Evolutionary conservation across 768 basidiomycete genomes (phyloP).

Genomic region (Crucibulum laeve): DNA sequence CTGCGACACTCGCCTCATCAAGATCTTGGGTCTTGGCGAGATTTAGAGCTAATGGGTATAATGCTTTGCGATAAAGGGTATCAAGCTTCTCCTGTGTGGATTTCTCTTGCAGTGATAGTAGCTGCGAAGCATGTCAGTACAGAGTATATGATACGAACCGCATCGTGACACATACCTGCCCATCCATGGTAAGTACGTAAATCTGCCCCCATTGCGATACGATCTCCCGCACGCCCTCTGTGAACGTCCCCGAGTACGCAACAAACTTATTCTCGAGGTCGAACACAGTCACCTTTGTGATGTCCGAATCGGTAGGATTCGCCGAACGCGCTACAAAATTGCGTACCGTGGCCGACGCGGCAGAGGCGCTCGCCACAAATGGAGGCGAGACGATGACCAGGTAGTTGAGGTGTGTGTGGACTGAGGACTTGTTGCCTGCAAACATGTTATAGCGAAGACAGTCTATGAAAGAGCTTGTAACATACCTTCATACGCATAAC

Average conservation of each 20-base stretch:
- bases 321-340: conserved; percentile 57
- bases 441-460: conserved; percentile 1
- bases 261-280: conserved; percentile 92
- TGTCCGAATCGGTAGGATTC: conserved; percentile 47
- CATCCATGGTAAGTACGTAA: conserved; percentile 75
- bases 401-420: conserved; percentile 77
- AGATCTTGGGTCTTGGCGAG: conserved; percentile 79
- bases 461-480: not conserved
- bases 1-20: conserved; percentile 70
- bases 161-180: conserved; percentile 47
- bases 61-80: conserved; percentile 74
- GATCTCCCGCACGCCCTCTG: conserved; percentile 78
- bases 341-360: conserved; percentile 71
- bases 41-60: conserved; percentile 77
- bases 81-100: conserved; percentile 83
- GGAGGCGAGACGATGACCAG: conserved; percentile 89
- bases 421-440: conserved; percentile 70
- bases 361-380: conserved; percentile 59
- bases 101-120: conserved; percentile 70
- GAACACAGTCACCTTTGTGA: conserved; percentile 79
- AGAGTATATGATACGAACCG: not conserved
- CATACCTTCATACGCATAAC: conserved; percentile 89
- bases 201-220: conserved; percentile 80
- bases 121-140: conserved; percentile 26
- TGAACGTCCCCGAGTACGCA: conserved; percentile 77